These are phyloP conservation scores for Wallacemonas sp. DNA, from an alignment of 208 protist genomes.

Conservation along the genomic window DNA sequence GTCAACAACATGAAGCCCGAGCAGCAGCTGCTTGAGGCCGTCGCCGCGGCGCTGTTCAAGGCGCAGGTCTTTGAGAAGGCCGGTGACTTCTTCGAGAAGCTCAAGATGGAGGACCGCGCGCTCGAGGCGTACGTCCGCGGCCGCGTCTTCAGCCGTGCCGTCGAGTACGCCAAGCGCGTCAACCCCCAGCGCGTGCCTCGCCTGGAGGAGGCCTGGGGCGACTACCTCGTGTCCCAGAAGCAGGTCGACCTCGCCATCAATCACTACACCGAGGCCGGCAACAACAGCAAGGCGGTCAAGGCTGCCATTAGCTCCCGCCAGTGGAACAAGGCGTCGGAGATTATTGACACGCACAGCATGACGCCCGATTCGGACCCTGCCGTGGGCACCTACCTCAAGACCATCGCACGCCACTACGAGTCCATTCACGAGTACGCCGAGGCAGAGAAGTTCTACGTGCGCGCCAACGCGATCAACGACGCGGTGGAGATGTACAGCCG, in stretches of 20 bases:
- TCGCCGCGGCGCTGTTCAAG: constrained; percentile 92
- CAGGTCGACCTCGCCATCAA: constrained; percentile 96
- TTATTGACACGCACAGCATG: constrained; percentile 74
- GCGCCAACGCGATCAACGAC: constrained; percentile 78
- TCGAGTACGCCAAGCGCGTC: constrained; percentile 90
- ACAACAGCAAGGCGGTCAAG: constrained; percentile 95
- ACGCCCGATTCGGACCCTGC: constrained; percentile 29
- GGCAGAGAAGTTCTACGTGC: constrained; percentile 95
- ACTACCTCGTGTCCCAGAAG: constrained; percentile 95
- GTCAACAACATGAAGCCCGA: constrained; percentile 80
- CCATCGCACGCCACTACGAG: constrained; percentile 95
- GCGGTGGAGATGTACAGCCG: constrained; percentile 97
- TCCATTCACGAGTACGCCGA: constrained; percentile 88
- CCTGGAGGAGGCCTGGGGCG: constrained; percentile 96
- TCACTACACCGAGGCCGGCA: constrained; percentile 96
- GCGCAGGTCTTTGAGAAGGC: constrained; percentile 95
- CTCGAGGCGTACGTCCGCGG: constrained; percentile 95
- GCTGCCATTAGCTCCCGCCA: constrained; percentile 95
- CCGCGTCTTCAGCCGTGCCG: constrained; percentile 91
- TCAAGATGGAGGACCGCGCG: constrained; percentile 92
- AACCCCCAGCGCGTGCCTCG: constrained; percentile 79
- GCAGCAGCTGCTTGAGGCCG: constrained; percentile 93
- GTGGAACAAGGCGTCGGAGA: constrained; percentile 92
- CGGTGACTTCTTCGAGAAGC: constrained; percentile 96
- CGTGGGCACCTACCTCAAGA: constrained; percentile 81